phyloP scores from a whole-genome alignment of 2,329 filamentous ascomycete species.

The Alternaria incomplexa region DNA sequence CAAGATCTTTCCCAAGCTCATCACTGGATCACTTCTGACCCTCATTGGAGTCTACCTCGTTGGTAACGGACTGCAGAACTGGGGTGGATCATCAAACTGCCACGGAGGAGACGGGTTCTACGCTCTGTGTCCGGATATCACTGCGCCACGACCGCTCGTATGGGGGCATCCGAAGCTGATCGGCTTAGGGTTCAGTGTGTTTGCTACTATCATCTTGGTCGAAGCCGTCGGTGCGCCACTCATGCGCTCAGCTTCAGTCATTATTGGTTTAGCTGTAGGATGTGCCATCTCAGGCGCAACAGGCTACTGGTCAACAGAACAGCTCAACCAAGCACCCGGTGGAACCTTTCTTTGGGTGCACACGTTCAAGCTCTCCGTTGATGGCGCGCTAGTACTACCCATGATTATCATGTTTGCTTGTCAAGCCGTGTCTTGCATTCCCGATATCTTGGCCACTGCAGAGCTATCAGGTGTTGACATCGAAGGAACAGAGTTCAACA shows the following conservation, averaged over 20 bases:
- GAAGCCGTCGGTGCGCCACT: constrained; percentile 35
- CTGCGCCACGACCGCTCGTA: constrained; percentile 27
- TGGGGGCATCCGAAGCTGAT: constrained; percentile 44
- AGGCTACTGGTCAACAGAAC: constrained; percentile 33
- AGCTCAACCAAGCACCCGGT: constrained; percentile 25
- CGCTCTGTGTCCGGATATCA: constrained; percentile 28
- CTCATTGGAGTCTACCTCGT: constrained; percentile 36
- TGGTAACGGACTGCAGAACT: constrained; percentile 37
- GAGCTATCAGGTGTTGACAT: constrained; percentile 35
- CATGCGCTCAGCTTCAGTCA: constrained; percentile 36
- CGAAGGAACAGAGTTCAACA: constrained; percentile 36
- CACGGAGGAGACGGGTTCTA: constrained; percentile 35
- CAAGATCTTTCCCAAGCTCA: constrained; percentile 33
- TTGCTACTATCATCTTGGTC: constrained; percentile 35
- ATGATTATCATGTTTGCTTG: constrained; percentile 40
- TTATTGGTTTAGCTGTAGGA: constrained; percentile 35
- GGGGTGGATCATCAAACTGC: constrained; percentile 37
- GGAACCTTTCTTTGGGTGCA: constrained; percentile 37
- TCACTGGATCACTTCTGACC: constrained; percentile 31
- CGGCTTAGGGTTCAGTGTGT: constrained; percentile 37
- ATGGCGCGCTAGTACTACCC: constrained; percentile 33
- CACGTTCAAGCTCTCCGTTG: constrained; percentile 37
- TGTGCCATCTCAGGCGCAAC: constrained; percentile 35
- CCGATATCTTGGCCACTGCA: constrained; percentile 39
- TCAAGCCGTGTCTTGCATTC: constrained; percentile 46